Percentiles rank a stretch among this genome's conserved stretches.
Conservation (phyloP, 192 early-diverging fungal genomes). For the Backusella psychrophila region DNA sequence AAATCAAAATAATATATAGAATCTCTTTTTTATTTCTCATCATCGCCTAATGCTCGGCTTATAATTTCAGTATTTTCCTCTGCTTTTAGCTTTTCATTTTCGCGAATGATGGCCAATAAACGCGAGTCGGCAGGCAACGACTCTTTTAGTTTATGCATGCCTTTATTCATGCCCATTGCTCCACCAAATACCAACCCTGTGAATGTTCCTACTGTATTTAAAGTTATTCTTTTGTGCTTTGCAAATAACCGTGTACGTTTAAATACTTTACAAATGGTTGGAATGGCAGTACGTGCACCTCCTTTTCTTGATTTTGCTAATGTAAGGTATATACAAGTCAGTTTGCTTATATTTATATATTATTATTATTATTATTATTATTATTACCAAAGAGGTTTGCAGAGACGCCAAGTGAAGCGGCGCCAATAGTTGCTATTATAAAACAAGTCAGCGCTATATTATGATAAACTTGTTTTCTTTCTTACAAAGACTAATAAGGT, state of each 20-base stretch:
- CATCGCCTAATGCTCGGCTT: neutral
- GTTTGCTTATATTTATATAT: neutral
- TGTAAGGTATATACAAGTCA: neutral
- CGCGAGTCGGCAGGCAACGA: conserved; percentile 11
- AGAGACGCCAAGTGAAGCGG: conserved; percentile 18
- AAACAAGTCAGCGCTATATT: neutral
- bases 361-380: neutral
- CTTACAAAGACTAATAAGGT: conserved; percentile 15
- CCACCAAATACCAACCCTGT: conserved; percentile 6
- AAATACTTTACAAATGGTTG: conserved; percentile 14
- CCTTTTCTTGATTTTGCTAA: conserved; percentile 11
- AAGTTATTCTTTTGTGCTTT: neutral
- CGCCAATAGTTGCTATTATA: conserved; percentile 11
- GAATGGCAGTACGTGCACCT: conserved; percentile 3
- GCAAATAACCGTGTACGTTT: neutral
- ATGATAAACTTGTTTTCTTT: neutral
- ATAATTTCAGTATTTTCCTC: neutral
- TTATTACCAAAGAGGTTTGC: conserved; percentile 14
- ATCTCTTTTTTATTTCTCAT: neutral
- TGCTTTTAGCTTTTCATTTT: conserved; percentile 1
- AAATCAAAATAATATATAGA: neutral
- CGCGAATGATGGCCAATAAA: conserved; percentile 8
- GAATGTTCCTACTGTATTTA: conserved; percentile 3
- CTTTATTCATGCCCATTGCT: conserved; percentile 15
- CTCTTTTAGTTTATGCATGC: conserved; percentile 15